Conservation (phyloP, 2,329 filamentous ascomycete species). For the Didymella pinodella region DNA sequence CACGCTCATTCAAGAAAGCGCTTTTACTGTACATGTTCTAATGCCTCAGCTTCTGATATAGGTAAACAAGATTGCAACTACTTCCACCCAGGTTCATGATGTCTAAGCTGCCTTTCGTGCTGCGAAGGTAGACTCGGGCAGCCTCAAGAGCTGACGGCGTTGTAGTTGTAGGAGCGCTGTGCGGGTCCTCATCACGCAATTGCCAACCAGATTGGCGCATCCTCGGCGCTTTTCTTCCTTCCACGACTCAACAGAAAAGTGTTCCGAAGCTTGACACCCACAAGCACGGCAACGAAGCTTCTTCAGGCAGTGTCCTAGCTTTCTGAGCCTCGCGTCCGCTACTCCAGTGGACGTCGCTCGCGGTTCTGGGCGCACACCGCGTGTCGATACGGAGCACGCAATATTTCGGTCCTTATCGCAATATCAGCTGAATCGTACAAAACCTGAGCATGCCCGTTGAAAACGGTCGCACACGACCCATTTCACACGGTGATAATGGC, state of each 20-base stretch:
- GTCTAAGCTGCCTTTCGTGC: neutral
- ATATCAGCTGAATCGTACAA: conserved; percentile 8
- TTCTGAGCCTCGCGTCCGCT: conserved; percentile 16
- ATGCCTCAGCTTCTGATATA: neutral
- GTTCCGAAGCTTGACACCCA: conserved; percentile 21
- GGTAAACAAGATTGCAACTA: neutral
- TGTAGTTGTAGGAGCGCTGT: neutral
- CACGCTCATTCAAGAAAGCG: conserved; percentile 8
- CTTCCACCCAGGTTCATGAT: neutral
- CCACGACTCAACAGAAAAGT: conserved; percentile 21
- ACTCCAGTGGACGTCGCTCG: conserved; percentile 8
- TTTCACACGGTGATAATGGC: neutral
- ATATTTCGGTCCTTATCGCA: conserved; percentile 20
- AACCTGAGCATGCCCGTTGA: conserved; percentile 9
- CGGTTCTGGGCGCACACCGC: conserved; percentile 3
- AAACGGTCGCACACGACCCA: conserved; percentile 5
- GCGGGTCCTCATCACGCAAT: conserved; percentile 6
- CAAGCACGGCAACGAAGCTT: conserved; percentile 23
- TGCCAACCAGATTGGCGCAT: conserved; percentile 2
- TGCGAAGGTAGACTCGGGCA: neutral
- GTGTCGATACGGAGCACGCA: conserved; percentile 17
- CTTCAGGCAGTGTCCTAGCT: conserved; percentile 15
- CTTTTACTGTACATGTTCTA: neutral
- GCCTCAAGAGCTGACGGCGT: no score
- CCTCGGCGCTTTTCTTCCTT: conserved; percentile 14